Evolutionary conservation across 2,329 filamentous ascomycete species (phyloP).

Genomic region (Elsinoe necatrix): DNA sequence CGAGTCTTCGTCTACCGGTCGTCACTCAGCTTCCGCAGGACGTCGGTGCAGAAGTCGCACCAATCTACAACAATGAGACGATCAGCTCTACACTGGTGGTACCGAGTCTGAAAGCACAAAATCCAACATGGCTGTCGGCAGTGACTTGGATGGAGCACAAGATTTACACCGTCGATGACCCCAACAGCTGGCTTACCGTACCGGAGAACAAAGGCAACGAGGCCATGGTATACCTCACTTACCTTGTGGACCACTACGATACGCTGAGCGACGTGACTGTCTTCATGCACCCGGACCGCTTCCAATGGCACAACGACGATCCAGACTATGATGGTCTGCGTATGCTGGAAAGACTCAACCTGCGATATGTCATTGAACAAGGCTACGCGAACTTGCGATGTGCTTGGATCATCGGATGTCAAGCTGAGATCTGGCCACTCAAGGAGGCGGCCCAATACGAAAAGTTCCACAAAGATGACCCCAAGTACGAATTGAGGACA

Average conservation of each 20-base stretch:
- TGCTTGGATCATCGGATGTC: conserved; percentile 48
- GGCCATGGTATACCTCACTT: conserved; percentile 44
- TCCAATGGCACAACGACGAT: conserved; percentile 51
- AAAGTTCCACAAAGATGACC: conserved; percentile 12
- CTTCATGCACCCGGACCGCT: conserved; percentile 54
- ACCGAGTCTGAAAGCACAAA: conserved; percentile 31
- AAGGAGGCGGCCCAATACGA: conserved; percentile 13
- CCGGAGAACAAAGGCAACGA: conserved; percentile 43
- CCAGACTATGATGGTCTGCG: conserved; percentile 36
- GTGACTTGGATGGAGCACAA: conserved; percentile 28
- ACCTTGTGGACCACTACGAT: conserved; percentile 45
- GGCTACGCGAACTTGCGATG: conserved; percentile 51
- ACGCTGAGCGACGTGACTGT: conserved; percentile 49
- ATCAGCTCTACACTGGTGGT: conserved; percentile 24
- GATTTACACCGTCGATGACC: conserved; percentile 38
- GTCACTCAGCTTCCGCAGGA: background rate
- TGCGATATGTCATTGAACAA: conserved; percentile 38
- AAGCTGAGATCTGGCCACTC: conserved; percentile 27
- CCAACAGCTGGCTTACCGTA: conserved; percentile 32
- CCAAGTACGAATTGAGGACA: background rate
- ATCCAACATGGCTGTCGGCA: conserved; percentile 35
- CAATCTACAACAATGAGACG: background rate
- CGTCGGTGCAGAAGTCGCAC: background rate
- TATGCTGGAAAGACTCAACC: conserved; percentile 39
- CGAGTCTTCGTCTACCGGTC: background rate